Conservation (phyloP, 805 yeast genomes). For the Monosporozyma unispora region DNA sequence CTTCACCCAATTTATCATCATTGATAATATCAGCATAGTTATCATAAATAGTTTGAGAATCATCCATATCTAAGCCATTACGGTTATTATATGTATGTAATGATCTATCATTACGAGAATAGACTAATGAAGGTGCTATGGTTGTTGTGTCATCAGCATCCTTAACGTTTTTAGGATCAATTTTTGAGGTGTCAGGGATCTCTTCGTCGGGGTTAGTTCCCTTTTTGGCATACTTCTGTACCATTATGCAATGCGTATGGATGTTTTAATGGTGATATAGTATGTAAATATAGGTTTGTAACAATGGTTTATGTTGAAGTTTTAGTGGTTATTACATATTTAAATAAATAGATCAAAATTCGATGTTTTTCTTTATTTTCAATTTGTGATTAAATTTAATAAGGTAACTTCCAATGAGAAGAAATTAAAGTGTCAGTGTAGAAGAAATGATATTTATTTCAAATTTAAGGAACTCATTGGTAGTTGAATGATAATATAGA, state of each 20-base stretch:
- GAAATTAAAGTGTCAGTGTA: neutral
- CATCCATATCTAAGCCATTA: neutral
- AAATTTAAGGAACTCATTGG: no score
- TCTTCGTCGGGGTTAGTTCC: neutral
- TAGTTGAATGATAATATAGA: no score
- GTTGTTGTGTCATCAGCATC: constrained; percentile 5
- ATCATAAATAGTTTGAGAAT: neutral
- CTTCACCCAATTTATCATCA: neutral
- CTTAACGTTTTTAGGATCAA: neutral
- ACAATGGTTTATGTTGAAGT: neutral
- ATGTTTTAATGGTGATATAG: neutral
- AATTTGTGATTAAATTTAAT: neutral
- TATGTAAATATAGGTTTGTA: neutral
- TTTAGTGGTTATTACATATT: neutral
- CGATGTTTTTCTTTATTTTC: neutral
- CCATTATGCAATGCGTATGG: neutral
- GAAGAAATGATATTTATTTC: neutral
- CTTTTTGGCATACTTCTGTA: neutral
- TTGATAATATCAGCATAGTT: neutral
- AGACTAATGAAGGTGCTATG: constrained; percentile 7
- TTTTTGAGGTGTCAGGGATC: neutral
- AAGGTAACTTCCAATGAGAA: neutral
- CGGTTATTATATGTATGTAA: neutral
- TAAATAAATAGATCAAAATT: neutral
- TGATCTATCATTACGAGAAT: constrained; percentile 5